Evolutionary conservation across 805 yeast species (phyloP).

Genomic region (Monosporozyma servazzii): DNA sequence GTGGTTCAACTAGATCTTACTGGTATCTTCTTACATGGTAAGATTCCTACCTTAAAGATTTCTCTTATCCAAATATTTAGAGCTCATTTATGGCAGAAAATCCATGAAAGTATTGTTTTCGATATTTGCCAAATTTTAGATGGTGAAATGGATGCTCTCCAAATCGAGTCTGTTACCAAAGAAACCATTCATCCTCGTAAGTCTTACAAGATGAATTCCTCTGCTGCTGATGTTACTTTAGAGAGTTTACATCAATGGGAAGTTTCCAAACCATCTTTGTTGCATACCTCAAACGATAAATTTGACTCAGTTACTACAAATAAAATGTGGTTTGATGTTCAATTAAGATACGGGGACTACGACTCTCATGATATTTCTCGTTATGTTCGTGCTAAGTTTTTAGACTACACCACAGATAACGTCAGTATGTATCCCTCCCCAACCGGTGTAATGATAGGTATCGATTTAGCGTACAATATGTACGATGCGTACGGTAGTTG

Average conservation of each 20-base stretch:
- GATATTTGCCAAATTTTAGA: constrained; percentile 90
- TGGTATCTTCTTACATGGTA: constrained; percentile 94
- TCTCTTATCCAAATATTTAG: constrained; percentile 93
- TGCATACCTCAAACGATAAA: constrained; percentile 61
- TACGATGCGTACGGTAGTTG: constrained; percentile 95
- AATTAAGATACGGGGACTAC: constrained; percentile 90
- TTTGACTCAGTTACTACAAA: constrained; percentile 48
- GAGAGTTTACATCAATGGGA: constrained; percentile 74
- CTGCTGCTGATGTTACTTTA: constrained; percentile 83
- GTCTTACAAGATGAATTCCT: constrained; percentile 93
- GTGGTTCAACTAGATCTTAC: constrained; percentile 92
- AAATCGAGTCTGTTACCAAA: constrained; percentile 78
- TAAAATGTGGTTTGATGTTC: constrained; percentile 92
- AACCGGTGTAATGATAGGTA: constrained; percentile 82
- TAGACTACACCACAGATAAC: constrained; percentile 87
- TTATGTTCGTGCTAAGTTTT: constrained; percentile 82
- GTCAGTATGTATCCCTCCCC: constrained; percentile 84
- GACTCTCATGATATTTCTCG: constrained; percentile 95
- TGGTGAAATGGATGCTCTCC: constrained; percentile 71
- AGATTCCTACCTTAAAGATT: constrained; percentile 92
- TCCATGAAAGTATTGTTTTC: constrained; percentile 89
- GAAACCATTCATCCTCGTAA: constrained; percentile 94
- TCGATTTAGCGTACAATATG: constrained; percentile 92
- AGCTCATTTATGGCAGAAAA: constrained; percentile 98
- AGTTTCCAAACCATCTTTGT: constrained; percentile 68